Percentiles rank a stretch among this genome's conserved stretches.
phyloP scores from a whole-genome alignment of 2,329 filamentous ascomycete species.

The Coniochaeta ligniaria region DNA sequence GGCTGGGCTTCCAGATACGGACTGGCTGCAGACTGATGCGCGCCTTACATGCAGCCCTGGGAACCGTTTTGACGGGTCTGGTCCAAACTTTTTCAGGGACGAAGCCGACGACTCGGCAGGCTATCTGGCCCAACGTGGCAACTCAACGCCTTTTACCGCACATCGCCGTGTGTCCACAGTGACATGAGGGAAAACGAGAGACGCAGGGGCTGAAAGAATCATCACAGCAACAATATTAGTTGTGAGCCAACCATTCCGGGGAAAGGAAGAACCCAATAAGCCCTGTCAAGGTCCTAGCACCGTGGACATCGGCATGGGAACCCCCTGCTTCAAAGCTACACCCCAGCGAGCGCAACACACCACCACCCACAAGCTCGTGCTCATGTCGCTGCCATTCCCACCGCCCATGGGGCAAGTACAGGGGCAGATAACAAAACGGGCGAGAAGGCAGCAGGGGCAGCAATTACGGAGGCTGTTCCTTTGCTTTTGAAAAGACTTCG shows the following conservation, averaged over 20 bases:
- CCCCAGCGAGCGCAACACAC: constrained; percentile 13
- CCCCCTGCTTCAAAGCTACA: constrained; percentile 13
- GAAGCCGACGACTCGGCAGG: background rate
- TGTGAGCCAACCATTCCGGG: constrained; percentile 14
- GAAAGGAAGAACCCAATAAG: constrained; percentile 12
- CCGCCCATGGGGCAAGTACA: constrained; percentile 3
- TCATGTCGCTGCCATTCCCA: background rate
- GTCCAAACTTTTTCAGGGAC: background rate
- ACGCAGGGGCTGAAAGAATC: constrained; percentile 4
- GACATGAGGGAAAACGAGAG: constrained; percentile 2
- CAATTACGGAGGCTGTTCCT: background rate
- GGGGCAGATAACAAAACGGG: constrained; percentile 12
- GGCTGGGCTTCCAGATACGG: background rate
- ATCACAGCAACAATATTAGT: constrained; percentile 1
- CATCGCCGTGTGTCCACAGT: background rate
- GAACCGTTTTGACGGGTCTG: constrained; percentile 2
- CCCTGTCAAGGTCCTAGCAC: constrained; percentile 17
- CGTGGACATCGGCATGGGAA: constrained; percentile 13
- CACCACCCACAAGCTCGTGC: constrained; percentile 10
- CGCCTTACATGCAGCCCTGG: constrained; percentile 1
- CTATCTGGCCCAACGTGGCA: background rate
- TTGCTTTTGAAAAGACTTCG: background rate
- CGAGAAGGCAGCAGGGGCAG: background rate
- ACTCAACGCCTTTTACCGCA: constrained; percentile 7
- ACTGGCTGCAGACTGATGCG: background rate